A percentile compares a stretch with the other conserved stretches of the same genome.
Evolutionary conservation across 2,329 filamentous ascomycete genomes (phyloP).

Genomic region (Blastomyces percursus): DNA sequence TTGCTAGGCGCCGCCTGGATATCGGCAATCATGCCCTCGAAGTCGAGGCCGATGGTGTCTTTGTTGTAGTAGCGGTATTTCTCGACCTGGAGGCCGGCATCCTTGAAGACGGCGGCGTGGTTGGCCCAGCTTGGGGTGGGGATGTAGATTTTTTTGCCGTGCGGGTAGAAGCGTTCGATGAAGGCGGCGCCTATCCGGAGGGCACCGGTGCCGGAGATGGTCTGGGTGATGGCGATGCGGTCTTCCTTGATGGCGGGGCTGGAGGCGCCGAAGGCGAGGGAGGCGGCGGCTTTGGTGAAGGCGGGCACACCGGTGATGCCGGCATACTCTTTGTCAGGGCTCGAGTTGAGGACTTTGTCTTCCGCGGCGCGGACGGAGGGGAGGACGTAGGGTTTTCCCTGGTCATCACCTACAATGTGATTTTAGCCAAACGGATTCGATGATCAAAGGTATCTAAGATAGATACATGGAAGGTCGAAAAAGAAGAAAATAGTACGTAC

Average conservation of each 20-base stretch:
- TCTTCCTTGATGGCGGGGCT: constrained; percentile 61
- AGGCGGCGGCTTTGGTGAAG: constrained; percentile 84
- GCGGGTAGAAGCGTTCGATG: constrained; percentile 80
- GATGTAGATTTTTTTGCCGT: constrained; percentile 92
- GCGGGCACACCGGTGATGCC: constrained; percentile 92
- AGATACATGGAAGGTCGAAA: no score
- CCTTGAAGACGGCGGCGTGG: constrained; percentile 92
- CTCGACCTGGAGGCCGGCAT: constrained; percentile 80
- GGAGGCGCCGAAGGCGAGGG: constrained; percentile 79
- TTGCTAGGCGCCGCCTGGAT: constrained; percentile 78
- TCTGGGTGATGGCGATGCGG: constrained; percentile 86
- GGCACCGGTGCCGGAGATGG: constrained; percentile 95
- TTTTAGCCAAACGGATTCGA: not conserved
- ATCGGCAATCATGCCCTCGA: constrained; percentile 82
- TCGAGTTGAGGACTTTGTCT: constrained; percentile 65
- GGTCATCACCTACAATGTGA: constrained; percentile 55
- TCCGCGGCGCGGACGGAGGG: constrained; percentile 86
- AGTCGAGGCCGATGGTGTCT: constrained; percentile 95
- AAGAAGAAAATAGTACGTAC: constrained; percentile 31
- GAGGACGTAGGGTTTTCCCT: constrained; percentile 95
- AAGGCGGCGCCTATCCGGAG: constrained; percentile 91
- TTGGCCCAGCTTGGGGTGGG: constrained; percentile 96
- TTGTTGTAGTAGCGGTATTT: constrained; percentile 99
- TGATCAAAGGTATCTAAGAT: no score
- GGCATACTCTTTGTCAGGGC: constrained; percentile 93